These are phyloP conservation scores for Candida albicans DNA, from an alignment of 1,139 yeast genomes.

Conservation along the genomic window DNA sequence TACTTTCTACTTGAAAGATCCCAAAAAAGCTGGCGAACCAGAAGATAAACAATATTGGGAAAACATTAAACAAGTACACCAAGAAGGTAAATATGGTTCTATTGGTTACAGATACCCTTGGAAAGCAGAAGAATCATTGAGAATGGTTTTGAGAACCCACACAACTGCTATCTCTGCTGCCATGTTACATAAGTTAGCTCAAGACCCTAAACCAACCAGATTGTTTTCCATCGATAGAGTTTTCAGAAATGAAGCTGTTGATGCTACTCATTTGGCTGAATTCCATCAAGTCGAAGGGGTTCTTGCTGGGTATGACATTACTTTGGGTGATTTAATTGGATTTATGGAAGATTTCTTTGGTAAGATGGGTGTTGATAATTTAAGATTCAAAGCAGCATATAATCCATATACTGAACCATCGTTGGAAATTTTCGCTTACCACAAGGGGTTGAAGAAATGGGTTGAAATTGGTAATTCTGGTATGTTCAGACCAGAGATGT, in stretches of 20 bases:
- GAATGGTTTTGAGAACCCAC: conserved; percentile 94
- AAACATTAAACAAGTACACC: conserved; percentile 79
- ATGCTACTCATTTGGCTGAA: conserved; percentile 99
- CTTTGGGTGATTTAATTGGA: conserved; percentile 94
- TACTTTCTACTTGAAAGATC: conserved; percentile 95
- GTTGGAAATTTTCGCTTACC: conserved; percentile 96
- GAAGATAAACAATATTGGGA: conserved; percentile 76
- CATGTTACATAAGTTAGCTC: conserved; percentile 83
- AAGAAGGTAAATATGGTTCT: conserved; percentile 88
- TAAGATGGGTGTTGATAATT: conserved; percentile 94
- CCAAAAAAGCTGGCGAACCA: conserved; percentile 75
- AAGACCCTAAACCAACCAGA: conserved; percentile 88
- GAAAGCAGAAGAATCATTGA: conserved; percentile 86
- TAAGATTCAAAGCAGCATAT: conserved; percentile 97
- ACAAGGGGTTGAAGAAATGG: conserved; percentile 92
- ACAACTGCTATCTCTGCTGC: conserved; percentile 92
- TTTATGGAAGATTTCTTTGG: conserved; percentile 97
- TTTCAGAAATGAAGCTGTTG: conserved; percentile 99
- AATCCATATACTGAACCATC: conserved; percentile 99
- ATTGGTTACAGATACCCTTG: conserved; percentile 98
- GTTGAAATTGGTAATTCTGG: conserved; percentile 99
- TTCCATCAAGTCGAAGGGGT: conserved; percentile 99
- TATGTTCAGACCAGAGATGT: conserved; percentile 99
- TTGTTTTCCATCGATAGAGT: conserved; percentile 96
- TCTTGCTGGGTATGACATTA: conserved; percentile 91